These are phyloP conservation scores for Passalora sequoiae DNA, from an alignment of 2,329 filamentous ascomycete species.

Conservation along the genomic window DNA sequence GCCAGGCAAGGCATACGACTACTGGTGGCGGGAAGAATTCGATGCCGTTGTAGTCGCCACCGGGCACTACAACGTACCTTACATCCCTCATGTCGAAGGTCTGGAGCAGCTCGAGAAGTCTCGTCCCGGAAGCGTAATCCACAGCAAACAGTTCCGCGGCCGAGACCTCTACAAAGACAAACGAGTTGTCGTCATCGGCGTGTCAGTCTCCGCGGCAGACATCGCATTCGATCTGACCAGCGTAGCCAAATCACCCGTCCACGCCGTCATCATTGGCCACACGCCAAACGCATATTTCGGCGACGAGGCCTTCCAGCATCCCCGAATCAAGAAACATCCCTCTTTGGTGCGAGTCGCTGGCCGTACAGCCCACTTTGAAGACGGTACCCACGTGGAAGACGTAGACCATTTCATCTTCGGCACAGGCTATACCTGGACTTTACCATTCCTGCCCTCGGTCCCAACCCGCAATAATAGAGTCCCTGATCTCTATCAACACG, in stretches of 20 bases:
- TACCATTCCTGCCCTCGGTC: constrained; percentile 56
- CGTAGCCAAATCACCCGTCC: constrained; percentile 45
- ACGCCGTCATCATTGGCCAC: constrained; percentile 52
- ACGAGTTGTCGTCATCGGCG: constrained; percentile 58
- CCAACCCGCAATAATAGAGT: constrained; percentile 52
- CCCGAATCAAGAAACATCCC: constrained; percentile 45
- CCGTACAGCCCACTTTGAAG: constrained; percentile 51
- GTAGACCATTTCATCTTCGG: constrained; percentile 63
- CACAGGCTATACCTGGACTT: constrained; percentile 61
- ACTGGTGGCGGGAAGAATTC: constrained; percentile 60
- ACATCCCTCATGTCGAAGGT: constrained; percentile 48
- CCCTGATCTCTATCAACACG: constrained; percentile 53
- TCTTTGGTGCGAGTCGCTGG: constrained; percentile 47
- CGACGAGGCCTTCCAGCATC: constrained; percentile 56
- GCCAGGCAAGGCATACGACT: constrained; percentile 37
- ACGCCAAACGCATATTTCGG: constrained; percentile 53
- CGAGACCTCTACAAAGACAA: constrained; percentile 44
- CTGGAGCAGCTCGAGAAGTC: constrained; percentile 45
- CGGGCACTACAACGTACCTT: constrained; percentile 58
- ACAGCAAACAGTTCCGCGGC: constrained; percentile 52
- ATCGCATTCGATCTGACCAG: constrained; percentile 52
- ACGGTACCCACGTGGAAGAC: constrained; percentile 49
- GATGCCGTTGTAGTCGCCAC: constrained; percentile 58
- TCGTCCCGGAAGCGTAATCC: constrained; percentile 48
- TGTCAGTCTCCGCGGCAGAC: constrained; percentile 60